Base-by-base conservation (phyloP, 1,139 yeast genomes). In the Magnusiomyces ingens region DNA sequence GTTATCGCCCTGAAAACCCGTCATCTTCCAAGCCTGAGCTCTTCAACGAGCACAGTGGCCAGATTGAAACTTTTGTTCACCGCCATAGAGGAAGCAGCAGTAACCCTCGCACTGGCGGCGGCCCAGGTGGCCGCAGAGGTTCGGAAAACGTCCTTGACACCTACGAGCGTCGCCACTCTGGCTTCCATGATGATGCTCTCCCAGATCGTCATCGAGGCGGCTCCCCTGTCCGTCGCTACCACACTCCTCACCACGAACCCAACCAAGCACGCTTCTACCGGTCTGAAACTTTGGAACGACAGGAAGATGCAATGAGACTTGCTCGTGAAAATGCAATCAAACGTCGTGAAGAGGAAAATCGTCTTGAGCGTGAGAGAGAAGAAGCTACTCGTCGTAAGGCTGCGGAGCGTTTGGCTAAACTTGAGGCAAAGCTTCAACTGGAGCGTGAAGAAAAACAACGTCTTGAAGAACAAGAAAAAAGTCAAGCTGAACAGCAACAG, bases 41-140 rank as follows among this genome's bases (percentile, higher is more conserved):
- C 19, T 68, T 62, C 58, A 67, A 67, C 55, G 70, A 67, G 15
- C 55, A 58, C 19, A 66, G 63, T 38, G 70, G 70, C n/a, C 62
- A 59, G 54, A 53, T 65, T 18, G 70, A 67, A 54, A 40, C 50
- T 11, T 37, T 35, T 21, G 45, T 49, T 17, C 49, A 36, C 15
- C 48, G 52, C 12, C 38, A 18, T 13, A 11, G 37, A 13, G 32
- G 47, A 5, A 32, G 38, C 45, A 35, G 32, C 12, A 18, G 19
- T 12, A 22, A 35, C 21, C 22, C 26, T 17, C 46, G 48, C 36
- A 17, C 44, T 15, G 19, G 32, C 15, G 15, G 22, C 19, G 42
- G 29, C 19, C 43, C 49, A 6, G 32, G 49, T 4, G 21, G 29
- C 4, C 40, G n/a, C 35, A 38, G 35, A 12, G 32, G 29, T 11